phyloP scores from a whole-genome alignment of 1,284 basidiomycete species.

The Sphagnurus paluster region DNA sequence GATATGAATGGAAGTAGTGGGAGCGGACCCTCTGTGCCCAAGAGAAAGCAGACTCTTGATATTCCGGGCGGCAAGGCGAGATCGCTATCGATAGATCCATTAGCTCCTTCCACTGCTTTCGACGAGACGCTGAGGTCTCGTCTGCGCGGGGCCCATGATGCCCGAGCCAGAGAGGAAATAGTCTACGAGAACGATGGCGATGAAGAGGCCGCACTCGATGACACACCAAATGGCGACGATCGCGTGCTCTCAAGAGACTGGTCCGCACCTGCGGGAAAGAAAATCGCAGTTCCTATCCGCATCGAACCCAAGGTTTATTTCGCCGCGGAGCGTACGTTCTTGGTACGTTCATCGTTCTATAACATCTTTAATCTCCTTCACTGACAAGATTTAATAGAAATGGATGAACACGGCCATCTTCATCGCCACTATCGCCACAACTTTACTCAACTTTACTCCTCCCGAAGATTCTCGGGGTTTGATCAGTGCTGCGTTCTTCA shows the following conservation, averaged over 20 bases:
- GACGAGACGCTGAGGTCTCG: conserved; percentile 77
- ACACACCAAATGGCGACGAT: conserved; percentile 44
- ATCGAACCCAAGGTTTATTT: conserved; percentile 99
- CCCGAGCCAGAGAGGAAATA: conserved; percentile 22
- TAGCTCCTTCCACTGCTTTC: conserved; percentile 79
- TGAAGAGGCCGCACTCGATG: conserved; percentile 36
- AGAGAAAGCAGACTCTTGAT: conserved; percentile 2
- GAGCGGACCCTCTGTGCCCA: conserved; percentile 21
- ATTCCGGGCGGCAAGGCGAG: conserved; percentile 33
- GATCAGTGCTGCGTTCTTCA: conserved; percentile 86
- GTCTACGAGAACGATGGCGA: conserved; percentile 30
- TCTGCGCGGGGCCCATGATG: conserved; percentile 40
- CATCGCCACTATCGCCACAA: conserved; percentile 86
- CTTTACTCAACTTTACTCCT: conserved; percentile 86
- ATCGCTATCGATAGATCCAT: conserved; percentile 77
- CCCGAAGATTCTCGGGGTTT: conserved; percentile 78
- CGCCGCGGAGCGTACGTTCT: conserved; percentile 91
- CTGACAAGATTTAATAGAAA: conserved; percentile 52
- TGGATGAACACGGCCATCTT: conserved; percentile 94
- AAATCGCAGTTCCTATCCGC: conserved; percentile 89
- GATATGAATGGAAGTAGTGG: conserved; percentile 17
- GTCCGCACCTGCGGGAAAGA: conserved; percentile 85
- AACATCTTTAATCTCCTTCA: conserved; percentile 10
- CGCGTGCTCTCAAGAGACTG: conserved; percentile 72
- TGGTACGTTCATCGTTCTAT: conserved; percentile 47